Conservation (phyloP, 2,329 filamentous ascomycete species). For the Fusarium citri region DNA sequence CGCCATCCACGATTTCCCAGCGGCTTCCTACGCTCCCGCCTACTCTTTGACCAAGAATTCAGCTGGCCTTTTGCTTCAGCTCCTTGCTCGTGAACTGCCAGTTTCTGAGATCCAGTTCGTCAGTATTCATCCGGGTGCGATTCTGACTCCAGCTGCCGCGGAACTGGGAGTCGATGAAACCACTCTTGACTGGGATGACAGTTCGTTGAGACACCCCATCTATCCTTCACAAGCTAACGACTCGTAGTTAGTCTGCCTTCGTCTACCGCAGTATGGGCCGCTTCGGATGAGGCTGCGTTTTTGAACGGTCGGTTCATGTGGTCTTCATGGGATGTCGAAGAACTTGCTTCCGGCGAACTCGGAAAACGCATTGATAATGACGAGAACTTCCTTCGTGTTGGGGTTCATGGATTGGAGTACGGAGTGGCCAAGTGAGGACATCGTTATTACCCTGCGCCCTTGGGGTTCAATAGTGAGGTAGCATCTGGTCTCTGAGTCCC, state of each 20-base stretch:
- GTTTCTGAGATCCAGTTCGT: neutral
- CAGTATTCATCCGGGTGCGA: neutral
- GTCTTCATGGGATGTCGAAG: conserved; percentile 9
- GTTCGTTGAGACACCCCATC: neutral
- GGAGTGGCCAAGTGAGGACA: fast-evolving
- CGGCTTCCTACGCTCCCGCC: neutral
- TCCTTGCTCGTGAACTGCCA: neutral
- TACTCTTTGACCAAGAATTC: conserved; percentile 1
- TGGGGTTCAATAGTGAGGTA: neutral
- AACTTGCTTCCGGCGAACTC: neutral
- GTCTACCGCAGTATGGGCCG: neutral
- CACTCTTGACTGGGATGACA: neutral
- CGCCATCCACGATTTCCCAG: conserved; percentile 1
- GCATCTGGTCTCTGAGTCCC: neutral
- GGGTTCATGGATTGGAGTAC: neutral
- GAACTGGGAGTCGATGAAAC: neutral
- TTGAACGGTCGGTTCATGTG: conserved; percentile 9
- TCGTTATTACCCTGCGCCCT: too few relatives aligned
- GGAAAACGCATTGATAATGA: neutral
- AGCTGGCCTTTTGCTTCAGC: neutral
- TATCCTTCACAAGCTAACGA: fast-evolving
- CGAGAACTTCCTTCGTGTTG: neutral
- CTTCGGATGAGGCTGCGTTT: neutral
- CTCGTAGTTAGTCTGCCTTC: neutral
- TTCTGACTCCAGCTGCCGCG: neutral